phyloP scores from a whole-genome alignment of 2,329 filamentous ascomycete genomes.

The Fusarium virguliforme region DNA sequence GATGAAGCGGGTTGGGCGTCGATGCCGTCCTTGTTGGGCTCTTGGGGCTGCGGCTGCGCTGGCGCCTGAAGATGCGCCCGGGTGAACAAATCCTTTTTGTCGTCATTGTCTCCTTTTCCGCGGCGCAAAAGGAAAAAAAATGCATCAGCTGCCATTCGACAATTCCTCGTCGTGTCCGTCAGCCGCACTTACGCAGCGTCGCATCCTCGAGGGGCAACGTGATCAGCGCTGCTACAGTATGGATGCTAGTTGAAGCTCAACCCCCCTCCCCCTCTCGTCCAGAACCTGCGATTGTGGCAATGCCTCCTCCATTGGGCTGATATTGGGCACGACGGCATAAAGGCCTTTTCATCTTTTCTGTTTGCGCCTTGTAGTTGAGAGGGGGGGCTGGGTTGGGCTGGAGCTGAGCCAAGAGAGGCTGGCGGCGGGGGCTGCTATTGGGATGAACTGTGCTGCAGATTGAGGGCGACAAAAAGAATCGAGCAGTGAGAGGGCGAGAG shows the following conservation, averaged over 20 bases:
- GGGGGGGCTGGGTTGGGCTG: conserved; percentile 4
- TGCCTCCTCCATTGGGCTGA: conserved; percentile 37
- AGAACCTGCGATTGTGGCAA: conserved; percentile 34
- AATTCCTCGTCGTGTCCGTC: conserved; percentile 26
- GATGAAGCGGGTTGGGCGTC: conserved; percentile 29
- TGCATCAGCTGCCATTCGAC: conserved; percentile 36
- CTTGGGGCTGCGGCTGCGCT: conserved; percentile 1
- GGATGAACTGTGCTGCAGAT: conserved; percentile 19
- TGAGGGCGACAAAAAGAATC: conserved; percentile 32
- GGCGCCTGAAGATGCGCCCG: not conserved
- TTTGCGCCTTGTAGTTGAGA: not conserved
- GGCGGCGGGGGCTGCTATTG: not conserved
- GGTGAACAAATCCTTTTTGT: conserved; percentile 12
- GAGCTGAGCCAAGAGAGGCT: not conserved
- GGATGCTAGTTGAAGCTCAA: conserved; percentile 19
- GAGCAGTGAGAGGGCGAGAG: conserved; percentile 7
- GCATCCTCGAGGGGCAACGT: conserved; percentile 47
- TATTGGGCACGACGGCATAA: conserved; percentile 42
- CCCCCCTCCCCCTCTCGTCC: not conserved
- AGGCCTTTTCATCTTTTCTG: conserved; percentile 10
- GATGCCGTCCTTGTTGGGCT: conserved; percentile 36
- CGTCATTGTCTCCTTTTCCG: conserved; percentile 20
- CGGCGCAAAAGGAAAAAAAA: conserved; percentile 11
- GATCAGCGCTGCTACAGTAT: conserved; percentile 37
- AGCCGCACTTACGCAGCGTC: conserved; percentile 47